Evolutionary conservation across 1,284 basidiomycete species (phyloP), one percentile per base, ranked within the genome.

Genomic region (Apiotrichum akiyoshidainum): DNA sequence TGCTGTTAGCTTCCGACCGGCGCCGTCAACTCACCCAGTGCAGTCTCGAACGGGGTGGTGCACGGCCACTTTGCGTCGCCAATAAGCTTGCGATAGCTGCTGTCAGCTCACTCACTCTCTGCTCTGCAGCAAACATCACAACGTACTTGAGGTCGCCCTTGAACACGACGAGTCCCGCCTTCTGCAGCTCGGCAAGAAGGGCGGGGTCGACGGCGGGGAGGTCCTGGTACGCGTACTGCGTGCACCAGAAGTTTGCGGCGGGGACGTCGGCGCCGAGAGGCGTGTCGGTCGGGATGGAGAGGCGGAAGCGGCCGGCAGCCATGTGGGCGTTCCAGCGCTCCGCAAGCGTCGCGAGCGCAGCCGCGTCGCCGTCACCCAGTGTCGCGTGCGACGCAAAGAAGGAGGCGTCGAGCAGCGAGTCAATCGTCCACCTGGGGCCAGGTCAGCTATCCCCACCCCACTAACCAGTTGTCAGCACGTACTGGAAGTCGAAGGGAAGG

Each of bases 131-230:
- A 13, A n/a, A n/a, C n/a, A n/a, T 26, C 21, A 21, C n/a, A 8
- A 10, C 84, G 76, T 60, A 90, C 87, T 94, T 94, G 47, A 96
- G 80, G 80, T 96, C 93, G 17, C 94, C 94, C 82, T 98, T 99
- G 82, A 98, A 96, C 58, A 99, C 84, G 7, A 97, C 93, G 14
- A 99, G 80, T 13, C 83, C 84, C 60, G 89, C 88, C 42, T 80
- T 80, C 54, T 81, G 79, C 53, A 99, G 76, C 55, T 82, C 80
- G 2, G 77, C 68, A 69, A 86, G 84, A 11, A 95, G 77, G 22
- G 79, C 79, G 0, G 84, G 83, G 2, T 86, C 87, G 19, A 80
- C 79, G 9, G 76, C 77, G 46, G 84, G 80, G 83, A 95, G 83
- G 67, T 90, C 83, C 84, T 89, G 91, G 72, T 90, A 96, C 11